Conservation (phyloP, 805 yeast species). For the Yarrowia keelungensis region DNA sequence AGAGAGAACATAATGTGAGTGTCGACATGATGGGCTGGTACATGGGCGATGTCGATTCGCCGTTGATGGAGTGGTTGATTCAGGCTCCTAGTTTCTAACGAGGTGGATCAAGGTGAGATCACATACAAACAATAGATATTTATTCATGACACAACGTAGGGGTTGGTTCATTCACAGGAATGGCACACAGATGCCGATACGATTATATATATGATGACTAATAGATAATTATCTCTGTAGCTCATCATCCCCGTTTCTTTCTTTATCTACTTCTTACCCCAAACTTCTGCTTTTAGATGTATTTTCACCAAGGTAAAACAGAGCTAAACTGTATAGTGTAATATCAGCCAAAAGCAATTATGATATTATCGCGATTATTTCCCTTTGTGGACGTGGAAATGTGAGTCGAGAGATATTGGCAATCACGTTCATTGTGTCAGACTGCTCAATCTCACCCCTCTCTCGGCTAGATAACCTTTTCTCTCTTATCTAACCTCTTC, state of each 20-base stretch:
- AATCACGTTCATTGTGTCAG: no score
- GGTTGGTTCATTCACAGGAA: no score
- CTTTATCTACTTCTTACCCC: no score
- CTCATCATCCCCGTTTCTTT: no score
- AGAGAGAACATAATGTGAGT: slow-evolving; percentile 17
- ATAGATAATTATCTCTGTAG: no score
- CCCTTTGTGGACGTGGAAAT: not conserved
- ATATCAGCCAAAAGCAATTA: not conserved
- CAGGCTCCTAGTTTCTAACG: slow-evolving; percentile 14
- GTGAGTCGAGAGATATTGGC: no score
- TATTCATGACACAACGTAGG: not conserved
- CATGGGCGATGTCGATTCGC: slow-evolving; percentile 19
- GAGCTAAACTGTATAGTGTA: slow-evolving; percentile 2
- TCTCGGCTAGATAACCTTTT: not conserved
- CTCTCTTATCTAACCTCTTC: not conserved
- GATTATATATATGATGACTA: no score
- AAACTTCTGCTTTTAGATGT: no score
- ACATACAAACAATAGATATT: slow-evolving; percentile 9
- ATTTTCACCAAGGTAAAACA: not conserved
- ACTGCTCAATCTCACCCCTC: not conserved
- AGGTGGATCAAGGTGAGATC: no score
- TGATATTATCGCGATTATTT: not conserved
- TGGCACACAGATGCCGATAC: no score
- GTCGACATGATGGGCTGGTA: slow-evolving; percentile 27
- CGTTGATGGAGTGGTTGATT: slow-evolving; percentile 33